Percentiles rank a stretch among this genome's conserved stretches.
These are phyloP conservation scores for Tylopilus plumbeoviolaceoides DNA, from an alignment of 768 basidiomycete genomes.

Conservation along the genomic window DNA sequence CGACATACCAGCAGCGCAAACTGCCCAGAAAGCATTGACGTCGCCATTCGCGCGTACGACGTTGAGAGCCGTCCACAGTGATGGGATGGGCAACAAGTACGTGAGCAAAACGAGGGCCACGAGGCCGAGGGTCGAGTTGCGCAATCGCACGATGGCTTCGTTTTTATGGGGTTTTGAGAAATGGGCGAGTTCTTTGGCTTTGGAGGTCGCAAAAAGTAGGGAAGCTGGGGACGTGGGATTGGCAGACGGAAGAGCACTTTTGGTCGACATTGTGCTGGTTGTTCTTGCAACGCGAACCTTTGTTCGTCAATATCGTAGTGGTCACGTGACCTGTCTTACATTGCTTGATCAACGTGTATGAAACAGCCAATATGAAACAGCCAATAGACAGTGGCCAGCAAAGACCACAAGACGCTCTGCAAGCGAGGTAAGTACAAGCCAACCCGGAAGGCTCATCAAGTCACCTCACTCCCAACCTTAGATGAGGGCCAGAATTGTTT, in stretches of 20 bases:
- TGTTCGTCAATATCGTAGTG: background rate
- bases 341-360: no score
- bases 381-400: no score
- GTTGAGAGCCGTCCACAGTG: conserved; percentile 32
- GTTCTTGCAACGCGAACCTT: background rate
- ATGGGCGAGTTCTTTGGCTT: conserved; percentile 17
- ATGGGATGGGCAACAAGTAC: conserved; percentile 36
- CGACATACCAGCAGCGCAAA: conserved; percentile 31
- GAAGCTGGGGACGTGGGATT: conserved; percentile 20
- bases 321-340: background rate
- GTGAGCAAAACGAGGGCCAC: conserved; percentile 33
- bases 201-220: conserved; percentile 21
- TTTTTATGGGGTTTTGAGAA: conserved; percentile 34
- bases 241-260: background rate
- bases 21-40: conserved; percentile 13
- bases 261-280: conserved; percentile 13
- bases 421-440: no score
- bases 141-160: conserved; percentile 38
- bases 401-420: no score
- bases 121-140: conserved; percentile 35
- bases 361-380: no score
- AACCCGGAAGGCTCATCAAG: no score
- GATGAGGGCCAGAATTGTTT: no score
- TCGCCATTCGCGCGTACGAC: conserved; percentile 23
- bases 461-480: no score